Evolutionary conservation across 495 filamentous ascomycete genomes (phyloP), one percentile per base, ranked within the genome.

Genomic region (Penicillium dipodomyicola): DNA sequence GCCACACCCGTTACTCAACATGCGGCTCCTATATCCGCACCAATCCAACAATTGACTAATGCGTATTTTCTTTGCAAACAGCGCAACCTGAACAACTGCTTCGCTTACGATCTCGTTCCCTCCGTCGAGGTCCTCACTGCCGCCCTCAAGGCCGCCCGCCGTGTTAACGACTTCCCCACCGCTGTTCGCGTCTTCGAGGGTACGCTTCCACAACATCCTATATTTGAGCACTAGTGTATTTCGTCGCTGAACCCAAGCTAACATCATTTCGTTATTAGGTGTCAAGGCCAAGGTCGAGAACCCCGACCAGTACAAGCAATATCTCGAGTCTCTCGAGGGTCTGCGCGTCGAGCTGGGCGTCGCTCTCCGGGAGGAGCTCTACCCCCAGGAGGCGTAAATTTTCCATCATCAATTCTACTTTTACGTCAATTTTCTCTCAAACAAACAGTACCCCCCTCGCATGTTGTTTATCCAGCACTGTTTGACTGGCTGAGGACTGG

Each of bases 261-360:
- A 65, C 60, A 6, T 56, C 23, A 56, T 33, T 47, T 40, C 57
- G 42, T 52, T 1, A 59, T 70, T 69, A 96, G 92, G 93, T 69
- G 88, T 99, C 84, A 96, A 96, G 79, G 91, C 91, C 77, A 99
- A 99, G 84, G 95, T 97, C 63, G 95, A 99, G 81, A 97, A 94
- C 84, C 86, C 88, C 74, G 83, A 85, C 63, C 94, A 99, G 80
- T 99, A 99, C 80, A 82, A 97, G 72, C 90, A 97, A 79, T 99
- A 99, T 78, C 87, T 99, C 52, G 81, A 87, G 64, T 87, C 95
- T 76, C 92, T 99, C 52, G 90, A 95, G 80, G 80, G 85, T 61
- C 81, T 97, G 61, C 89, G 93, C 60, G 90, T 94, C 77, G 94
- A 99, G 77, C 80, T 99, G 47, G 93, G 95, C 64, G 85, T 99